Base-by-base conservation (phyloP, 768 basidiomycete genomes). In the Collybia sp. region DNA sequence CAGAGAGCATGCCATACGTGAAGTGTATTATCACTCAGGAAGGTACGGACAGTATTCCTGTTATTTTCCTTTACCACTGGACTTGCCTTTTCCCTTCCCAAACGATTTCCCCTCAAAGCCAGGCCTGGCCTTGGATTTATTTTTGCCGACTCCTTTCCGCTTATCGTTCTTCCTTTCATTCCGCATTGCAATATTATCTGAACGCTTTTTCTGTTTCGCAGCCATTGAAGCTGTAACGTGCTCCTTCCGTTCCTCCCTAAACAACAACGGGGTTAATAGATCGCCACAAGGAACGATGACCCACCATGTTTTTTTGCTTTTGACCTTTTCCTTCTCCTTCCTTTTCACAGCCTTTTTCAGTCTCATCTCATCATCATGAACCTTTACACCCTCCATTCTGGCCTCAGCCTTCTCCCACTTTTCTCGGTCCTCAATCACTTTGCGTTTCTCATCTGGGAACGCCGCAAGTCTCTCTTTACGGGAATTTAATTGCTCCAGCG, bases 341-440 rank as follows among this genome's bases (percentile, higher is more conserved):
- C 89, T 73, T 73, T 96, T 98, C 6, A 80, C 82, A 35, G 93
- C 93, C 70, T 96, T 97, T 72, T 95, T 97, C 57, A 99, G 63
- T 38, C 85, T 70, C 1, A 54, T 61, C 60, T 92, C 91, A 54
- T 94, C 89, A 55, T 98, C 96, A 41, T 79, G 79, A 25, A 99
- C 83, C 65, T 97, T 99, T 40, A 85, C 84, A 2, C 96, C 96
- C 45, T 89, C 90, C 48, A 96, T 70, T 41, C 91, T 76, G 25
- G 90, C 83, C 58, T 85, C 82, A 0, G 94, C 93, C 67, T 94
- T 95, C 41, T 81, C 80, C 91, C 93, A 97, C 58, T 85, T 81
- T 48, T 93, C 87, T 45, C 77, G 77, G 58, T 93, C 93, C 61
- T 89, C 83, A 11, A 84, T 77, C 38, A 73, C 73, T 55, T 87